Base-by-base conservation (phyloP, 1,139 yeast genomes). In the Wickerhamiella pararugosa region DNA sequence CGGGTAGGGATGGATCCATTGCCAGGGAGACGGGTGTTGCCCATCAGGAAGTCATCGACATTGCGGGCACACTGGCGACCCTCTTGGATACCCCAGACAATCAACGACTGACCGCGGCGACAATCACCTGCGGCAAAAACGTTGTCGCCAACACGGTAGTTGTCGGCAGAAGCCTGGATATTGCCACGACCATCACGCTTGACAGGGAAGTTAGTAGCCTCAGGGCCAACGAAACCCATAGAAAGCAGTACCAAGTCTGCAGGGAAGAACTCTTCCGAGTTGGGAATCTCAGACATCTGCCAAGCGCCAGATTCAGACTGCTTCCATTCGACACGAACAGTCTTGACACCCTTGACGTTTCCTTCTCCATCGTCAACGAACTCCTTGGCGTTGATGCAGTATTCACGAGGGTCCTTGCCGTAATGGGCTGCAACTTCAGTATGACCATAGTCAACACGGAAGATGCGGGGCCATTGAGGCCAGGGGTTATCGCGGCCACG, bases 381-480 rank as follows among this genome's bases (percentile, higher is more conserved):
- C 63, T 87, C 96, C 68, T 87, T 90, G 35, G 96, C 83, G 58
- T 87, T 71, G 55, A 90, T 90, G 57, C 94, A 82, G 66, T 84
- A 90, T 63, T 90, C 95, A 67, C 98, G 82, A 47, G 98, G 98
- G 63, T 90, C 98, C 63, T 79, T 80, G 52, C 97, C 97, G 60
- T 86, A 90, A 62, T 86, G 96, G 43, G 84, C 80, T 48, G 83
- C 73, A 43, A 90, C 97, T 65, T 90, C 98, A 51, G 92, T 73
- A 65, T 90, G 98, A 55, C 98, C 98, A 59, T 90, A 90, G 66
- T 90, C 98, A 47, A 90, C 94, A 60, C 97, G 76, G 79, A 90
- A 87, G 57, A 90, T 75, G 63, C 95, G 75, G 53, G 98, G 97
- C 97, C 97, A 90, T 67, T 90, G 98, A 45, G 98, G 98, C 98